Evolutionary conservation across 176 grass and related monocot species (phyloP).

Genomic region (Coix lacrymajobi): DNA sequence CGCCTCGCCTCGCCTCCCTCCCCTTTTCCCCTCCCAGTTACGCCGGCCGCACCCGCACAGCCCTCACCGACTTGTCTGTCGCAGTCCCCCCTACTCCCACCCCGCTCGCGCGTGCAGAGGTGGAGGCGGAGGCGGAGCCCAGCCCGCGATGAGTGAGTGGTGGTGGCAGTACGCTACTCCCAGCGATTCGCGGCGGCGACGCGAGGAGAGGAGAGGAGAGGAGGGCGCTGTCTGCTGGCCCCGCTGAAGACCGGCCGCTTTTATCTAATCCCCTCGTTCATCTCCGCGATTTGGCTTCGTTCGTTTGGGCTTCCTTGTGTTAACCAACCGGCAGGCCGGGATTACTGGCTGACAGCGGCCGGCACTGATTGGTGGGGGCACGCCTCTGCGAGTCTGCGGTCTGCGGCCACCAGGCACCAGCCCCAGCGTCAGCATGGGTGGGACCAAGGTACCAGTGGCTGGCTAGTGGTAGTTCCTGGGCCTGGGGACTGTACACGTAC

Average conservation of each 20-base stretch:
- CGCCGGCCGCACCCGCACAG: not conserved
- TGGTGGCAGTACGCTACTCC: not conserved
- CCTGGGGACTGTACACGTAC: not conserved
- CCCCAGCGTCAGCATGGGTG: not conserved
- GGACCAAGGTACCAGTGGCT: not conserved
- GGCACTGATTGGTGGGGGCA: not conserved
- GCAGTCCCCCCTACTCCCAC: not conserved
- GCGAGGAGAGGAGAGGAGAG: not conserved
- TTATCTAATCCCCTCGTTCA: constrained; percentile 23
- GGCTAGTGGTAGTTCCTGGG: too few species aligned
- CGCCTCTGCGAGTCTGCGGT: not conserved
- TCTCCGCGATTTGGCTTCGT: constrained; percentile 6
- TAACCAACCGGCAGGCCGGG: not conserved
- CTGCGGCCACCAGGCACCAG: too few species aligned
- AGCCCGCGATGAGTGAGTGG: not conserved
- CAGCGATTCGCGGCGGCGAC: not conserved
- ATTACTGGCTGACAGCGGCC: not conserved
- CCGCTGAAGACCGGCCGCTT: not conserved
- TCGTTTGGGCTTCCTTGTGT: not conserved
- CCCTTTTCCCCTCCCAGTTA: not conserved
- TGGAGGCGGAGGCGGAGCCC: constrained; percentile 11
- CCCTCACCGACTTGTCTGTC: not conserved
- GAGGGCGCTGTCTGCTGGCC: not conserved
- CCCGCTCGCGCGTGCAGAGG: not conserved
- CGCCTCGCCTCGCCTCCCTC: not conserved